Conservation (phyloP, 805 yeast genomes). For the Pichia eremophila region DNA sequence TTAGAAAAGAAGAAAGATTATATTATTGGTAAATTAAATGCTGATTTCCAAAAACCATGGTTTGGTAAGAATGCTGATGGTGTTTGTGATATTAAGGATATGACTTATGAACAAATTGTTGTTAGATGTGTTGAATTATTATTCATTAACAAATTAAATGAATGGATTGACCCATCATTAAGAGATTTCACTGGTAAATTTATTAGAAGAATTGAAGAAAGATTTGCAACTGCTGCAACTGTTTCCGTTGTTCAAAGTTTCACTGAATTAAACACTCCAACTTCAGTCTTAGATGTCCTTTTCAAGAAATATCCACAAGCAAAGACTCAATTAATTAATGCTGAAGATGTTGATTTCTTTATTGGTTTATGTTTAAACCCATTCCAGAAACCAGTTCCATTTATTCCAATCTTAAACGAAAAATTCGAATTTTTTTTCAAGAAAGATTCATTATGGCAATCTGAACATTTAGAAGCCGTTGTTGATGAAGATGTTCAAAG, state of each 20-base stretch:
- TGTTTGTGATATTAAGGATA: constrained; percentile 84
- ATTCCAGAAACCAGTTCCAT: constrained; percentile 93
- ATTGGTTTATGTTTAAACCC: constrained; percentile 76
- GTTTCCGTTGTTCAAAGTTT: constrained; percentile 69
- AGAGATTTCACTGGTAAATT: constrained; percentile 81
- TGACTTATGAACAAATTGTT: constrained; percentile 92
- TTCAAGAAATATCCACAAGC: constrained; percentile 67
- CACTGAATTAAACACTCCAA: constrained; percentile 60
- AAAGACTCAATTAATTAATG: constrained; percentile 73
- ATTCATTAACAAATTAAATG: constrained; percentile 65
- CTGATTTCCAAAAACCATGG: constrained; percentile 98
- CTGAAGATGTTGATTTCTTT: constrained; percentile 93
- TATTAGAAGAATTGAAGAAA: constrained; percentile 93
- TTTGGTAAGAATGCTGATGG: constrained; percentile 72
- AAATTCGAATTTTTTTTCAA: constrained; percentile 94
- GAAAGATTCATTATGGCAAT: constrained; percentile 98
- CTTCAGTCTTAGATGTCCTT: constrained; percentile 46
- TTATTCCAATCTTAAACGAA: constrained; percentile 90
- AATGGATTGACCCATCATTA: constrained; percentile 85
- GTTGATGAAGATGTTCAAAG: constrained; percentile 94
- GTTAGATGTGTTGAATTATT: constrained; percentile 78
- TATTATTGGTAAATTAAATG: constrained; percentile 76
- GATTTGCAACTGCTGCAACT: constrained; percentile 57
- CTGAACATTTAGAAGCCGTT: constrained; percentile 93
- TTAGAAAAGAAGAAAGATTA: constrained; percentile 75